These are phyloP conservation scores for Colletotrichum spaethianum DNA, from an alignment of 2,329 filamentous ascomycete genomes.

Conservation along the genomic window DNA sequence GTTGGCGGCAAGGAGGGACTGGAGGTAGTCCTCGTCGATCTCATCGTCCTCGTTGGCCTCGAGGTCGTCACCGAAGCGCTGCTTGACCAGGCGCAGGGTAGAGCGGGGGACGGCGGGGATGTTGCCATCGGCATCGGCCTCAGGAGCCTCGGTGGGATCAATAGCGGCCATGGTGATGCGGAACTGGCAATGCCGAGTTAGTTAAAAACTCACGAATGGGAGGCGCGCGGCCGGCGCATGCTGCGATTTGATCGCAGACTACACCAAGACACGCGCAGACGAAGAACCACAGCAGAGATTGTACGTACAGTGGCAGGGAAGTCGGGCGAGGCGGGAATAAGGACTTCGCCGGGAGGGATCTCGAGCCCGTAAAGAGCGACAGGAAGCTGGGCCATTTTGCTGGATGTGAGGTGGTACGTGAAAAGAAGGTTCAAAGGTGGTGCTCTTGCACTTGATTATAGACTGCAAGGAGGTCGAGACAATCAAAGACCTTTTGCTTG, in stretches of 20 bases:
- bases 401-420: constrained; percentile 8
- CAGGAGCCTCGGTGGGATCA: constrained; percentile 84
- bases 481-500: constrained; percentile 26
- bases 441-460: constrained; percentile 25
- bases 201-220: constrained; percentile 40
- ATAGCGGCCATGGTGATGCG: constrained; percentile 99
- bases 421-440: constrained; percentile 17
- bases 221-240: constrained; percentile 23
- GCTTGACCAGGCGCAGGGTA: constrained; percentile 92
- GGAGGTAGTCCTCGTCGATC: constrained; percentile 77
- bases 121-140: constrained; percentile 75
- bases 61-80: constrained; percentile 73
- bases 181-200: constrained; percentile 73
- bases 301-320: constrained; percentile 86
- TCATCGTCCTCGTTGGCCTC: constrained; percentile 71
- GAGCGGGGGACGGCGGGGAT: constrained; percentile 78
- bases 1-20: constrained; percentile 66
- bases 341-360: constrained; percentile 86
- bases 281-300: constrained; percentile 4
- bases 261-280: neutral
- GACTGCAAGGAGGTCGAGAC: constrained; percentile 41
- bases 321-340: constrained; percentile 84
- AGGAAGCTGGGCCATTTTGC: constrained; percentile 68
- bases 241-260: neutral
- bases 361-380: constrained; percentile 93